These are phyloP conservation scores for Myochromella boudieri DNA, from an alignment of 768 basidiomycete genomes.

Conservation along the genomic window DNA sequence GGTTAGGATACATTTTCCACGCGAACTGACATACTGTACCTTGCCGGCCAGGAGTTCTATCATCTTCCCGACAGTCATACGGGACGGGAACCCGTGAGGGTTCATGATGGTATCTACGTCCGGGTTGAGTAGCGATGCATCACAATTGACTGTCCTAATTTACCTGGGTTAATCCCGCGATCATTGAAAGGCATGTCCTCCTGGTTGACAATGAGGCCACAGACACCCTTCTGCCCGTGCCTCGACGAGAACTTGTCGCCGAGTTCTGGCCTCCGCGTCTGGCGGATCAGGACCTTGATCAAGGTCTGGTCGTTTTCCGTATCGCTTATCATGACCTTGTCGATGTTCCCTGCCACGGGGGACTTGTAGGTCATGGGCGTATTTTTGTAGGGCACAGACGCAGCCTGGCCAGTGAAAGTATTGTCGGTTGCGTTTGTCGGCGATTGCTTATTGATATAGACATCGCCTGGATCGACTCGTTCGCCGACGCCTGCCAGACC, in stretches of 20 bases:
- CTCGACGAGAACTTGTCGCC: conserved; percentile 99
- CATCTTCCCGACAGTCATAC: conserved; percentile 99
- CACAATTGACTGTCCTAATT: conserved; percentile 20
- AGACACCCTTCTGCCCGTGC: conserved; percentile 99
- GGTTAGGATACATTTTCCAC: not conserved
- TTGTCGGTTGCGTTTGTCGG: conserved; percentile 95
- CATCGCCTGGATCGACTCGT: conserved; percentile 87
- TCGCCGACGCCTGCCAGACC: conserved; percentile 96
- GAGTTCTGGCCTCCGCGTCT: conserved; percentile 93
- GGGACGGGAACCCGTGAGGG: conserved; percentile 98
- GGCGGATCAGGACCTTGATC: conserved; percentile 96
- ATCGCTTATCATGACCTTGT: conserved; percentile 97
- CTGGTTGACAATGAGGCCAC: conserved; percentile 97
- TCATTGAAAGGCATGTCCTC: conserved; percentile 99
- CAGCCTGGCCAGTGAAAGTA: conserved; percentile 80
- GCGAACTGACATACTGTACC: conserved; percentile 37
- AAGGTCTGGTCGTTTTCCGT: conserved; percentile 95
- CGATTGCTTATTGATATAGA: conserved; percentile 96
- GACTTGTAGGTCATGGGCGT: conserved; percentile 92
- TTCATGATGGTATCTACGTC: conserved; percentile 95
- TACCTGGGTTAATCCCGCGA: conserved; percentile 91
- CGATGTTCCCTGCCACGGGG: conserved; percentile 90
- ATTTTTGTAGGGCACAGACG: conserved; percentile 87
- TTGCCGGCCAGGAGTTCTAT: conserved; percentile 96
- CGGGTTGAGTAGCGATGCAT: conserved; percentile 14